Evolutionary conservation across 495 filamentous ascomycete genomes (phyloP), one percentile per base, ranked within the genome.

Genomic region (Zalerion maritima): DNA sequence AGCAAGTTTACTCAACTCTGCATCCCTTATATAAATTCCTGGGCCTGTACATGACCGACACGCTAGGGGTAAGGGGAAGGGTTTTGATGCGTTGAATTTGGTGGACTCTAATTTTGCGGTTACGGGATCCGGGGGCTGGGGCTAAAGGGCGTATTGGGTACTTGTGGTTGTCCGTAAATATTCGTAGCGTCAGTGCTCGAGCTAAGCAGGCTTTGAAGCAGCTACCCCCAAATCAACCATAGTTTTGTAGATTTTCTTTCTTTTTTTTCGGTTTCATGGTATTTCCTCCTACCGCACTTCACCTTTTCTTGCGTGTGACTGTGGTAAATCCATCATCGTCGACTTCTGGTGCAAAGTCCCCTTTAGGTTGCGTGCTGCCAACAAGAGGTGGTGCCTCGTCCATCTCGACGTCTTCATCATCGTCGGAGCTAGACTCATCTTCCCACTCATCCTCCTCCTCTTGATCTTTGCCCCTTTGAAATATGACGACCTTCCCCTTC

Each of bases 301-400:
- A 53, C 43, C 59, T 75, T 66, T 73, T 80, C 59, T 75, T 84
- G 35, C 71, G 67, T 36, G 77, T 64, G 34, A 93, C 81, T 58
- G 77, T 84, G n/a, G 75, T 84, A 50, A 96, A 96, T 9, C 87
- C 87, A 41, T 94, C 87, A 30, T 92, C 83, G 55, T 94, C 87
- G 28, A 94, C 60, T 52, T 84, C 78, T 2, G 81, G 79, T 42
- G 69, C 71, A 25, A 58, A 48, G 52, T 67, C 82, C 54, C 75
- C 73, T 46, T 62, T 74, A 8, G 58, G 65, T n/a, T n/a, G n/a
- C n/a, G n/a, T 9, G 57, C 62, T 13, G 64, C 44, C 22, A 73
- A 68, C 29, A n/a, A 77, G 46, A 13, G 56, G 42, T 7, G 80
- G 79, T 24, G 74, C 76, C 28, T 82, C 83, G 5, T 51, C 67